phyloP scores from a whole-genome alignment of 176 grass and related monocot genomes.

The Areca catechu region DNA sequence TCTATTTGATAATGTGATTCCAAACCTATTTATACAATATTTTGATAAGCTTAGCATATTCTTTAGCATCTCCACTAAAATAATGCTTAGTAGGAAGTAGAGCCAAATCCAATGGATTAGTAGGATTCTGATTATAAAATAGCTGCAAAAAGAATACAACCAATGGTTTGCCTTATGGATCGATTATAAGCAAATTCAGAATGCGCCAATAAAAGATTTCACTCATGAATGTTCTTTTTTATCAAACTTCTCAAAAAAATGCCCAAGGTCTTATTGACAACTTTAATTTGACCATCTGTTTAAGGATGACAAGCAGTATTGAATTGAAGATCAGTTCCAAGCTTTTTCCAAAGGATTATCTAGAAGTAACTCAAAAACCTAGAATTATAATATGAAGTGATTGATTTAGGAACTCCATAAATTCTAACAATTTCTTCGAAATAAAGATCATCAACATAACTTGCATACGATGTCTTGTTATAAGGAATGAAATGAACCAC shows the following conservation, averaged over 20 bases:
- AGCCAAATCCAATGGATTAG: not conserved
- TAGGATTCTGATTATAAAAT: not conserved
- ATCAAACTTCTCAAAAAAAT: too few species aligned
- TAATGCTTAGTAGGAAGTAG: not conserved
- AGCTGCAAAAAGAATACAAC: not conserved
- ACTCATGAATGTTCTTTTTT: too few species aligned
- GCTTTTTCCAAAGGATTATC: not conserved
- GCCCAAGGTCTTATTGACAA: too few species aligned
- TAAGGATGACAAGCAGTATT: not conserved
- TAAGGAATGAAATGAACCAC: constrained; percentile 12
- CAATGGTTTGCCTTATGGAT: not conserved
- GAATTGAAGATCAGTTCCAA: not conserved
- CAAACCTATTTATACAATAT: not conserved
- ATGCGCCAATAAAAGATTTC: too few species aligned
- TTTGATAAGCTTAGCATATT: not conserved
- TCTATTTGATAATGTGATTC: not conserved
- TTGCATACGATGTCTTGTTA: not conserved
- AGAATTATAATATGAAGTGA: too few species aligned
- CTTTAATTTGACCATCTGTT: not conserved
- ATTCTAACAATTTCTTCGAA: not conserved
- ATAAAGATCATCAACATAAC: not conserved
- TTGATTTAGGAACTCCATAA: too few species aligned
- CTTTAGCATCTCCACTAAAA: not conserved
- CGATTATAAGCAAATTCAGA: not conserved
- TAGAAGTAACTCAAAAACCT: too few species aligned